Evolutionary conservation across 140 eudicot species (phyloP).

Genomic region (Oenanthe javanica): DNA sequence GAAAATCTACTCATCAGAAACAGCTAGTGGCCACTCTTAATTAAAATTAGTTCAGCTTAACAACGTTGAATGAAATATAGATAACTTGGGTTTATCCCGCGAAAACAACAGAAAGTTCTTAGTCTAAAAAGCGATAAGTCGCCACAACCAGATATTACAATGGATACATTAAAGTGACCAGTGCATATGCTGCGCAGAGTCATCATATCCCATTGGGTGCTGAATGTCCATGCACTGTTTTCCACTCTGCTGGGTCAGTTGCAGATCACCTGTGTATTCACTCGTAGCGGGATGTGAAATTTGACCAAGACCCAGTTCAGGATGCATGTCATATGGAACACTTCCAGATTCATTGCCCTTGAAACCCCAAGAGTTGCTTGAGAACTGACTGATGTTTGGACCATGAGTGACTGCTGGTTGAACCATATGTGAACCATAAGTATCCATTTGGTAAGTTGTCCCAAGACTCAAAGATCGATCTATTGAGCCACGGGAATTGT

Average conservation of each 20-base stretch:
- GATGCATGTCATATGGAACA: conserved; percentile 17
- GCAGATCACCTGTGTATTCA: conserved; percentile 44
- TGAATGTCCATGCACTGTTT: conserved; percentile 47
- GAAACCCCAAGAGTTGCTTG: conserved; percentile 48
- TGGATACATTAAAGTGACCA: conserved; percentile 48
- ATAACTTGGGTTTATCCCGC: conserved; percentile 1
- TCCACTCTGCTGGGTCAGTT: conserved; percentile 48
- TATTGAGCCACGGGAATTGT: conserved; percentile 63
- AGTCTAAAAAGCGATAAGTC: neutral
- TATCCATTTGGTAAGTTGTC: conserved; percentile 32
- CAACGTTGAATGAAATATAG: conserved; percentile 15
- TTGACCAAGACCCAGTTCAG: conserved; percentile 63
- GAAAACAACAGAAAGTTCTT: conserved; percentile 9
- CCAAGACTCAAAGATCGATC: conserved; percentile 48
- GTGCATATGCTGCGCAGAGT: conserved; percentile 49
- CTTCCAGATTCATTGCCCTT: conserved; percentile 32
- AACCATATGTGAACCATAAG: conserved; percentile 31
- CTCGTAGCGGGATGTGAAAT: conserved; percentile 29
- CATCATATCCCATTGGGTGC: conserved; percentile 38
- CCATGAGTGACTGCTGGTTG: conserved; percentile 30
- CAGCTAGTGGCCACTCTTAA: conserved; percentile 6
- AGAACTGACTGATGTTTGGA: conserved; percentile 34
- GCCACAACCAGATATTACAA: neutral
- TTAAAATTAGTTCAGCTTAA: conserved; percentile 13
- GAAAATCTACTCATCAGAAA: neutral